Percentiles rank a stretch among this genome's conserved stretches.
Conservation (phyloP, 1,284 basidiomycete genomes). For the Melampsora americana region DNA sequence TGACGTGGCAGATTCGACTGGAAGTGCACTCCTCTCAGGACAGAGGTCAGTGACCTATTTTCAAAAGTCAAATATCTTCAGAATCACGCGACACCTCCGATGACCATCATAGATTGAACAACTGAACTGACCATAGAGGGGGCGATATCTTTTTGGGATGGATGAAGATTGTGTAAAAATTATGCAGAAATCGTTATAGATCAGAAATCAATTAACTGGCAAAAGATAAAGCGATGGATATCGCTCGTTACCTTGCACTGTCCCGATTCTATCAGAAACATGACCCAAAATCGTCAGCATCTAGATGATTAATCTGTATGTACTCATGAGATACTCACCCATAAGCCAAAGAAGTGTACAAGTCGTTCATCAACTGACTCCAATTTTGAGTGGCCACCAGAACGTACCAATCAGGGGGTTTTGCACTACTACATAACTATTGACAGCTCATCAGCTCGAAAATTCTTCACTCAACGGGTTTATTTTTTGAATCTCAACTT, state of each 20-base stretch:
- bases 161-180: neutral
- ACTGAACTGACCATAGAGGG: slow-evolving; percentile 1
- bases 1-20: slow-evolving; percentile 32
- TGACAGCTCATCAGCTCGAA: neutral
- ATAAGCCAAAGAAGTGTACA: slow-evolving; percentile 42
- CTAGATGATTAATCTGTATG: neutral
- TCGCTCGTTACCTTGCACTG: slow-evolving; percentile 26
- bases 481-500: slow-evolving; percentile 14
- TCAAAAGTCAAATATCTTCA: neutral
- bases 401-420: slow-evolving; percentile 44
- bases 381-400: slow-evolving; percentile 45
- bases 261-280: slow-evolving; percentile 18
- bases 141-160: neutral
- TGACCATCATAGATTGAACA: neutral
- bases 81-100: neutral
- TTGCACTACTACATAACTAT: slow-evolving; percentile 42
- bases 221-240: neutral
- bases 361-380: slow-evolving; percentile 42
- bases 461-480: neutral
- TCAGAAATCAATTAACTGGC: neutral
- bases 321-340: slow-evolving; percentile 15
- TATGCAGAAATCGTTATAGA: neutral
- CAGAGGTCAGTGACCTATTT: slow-evolving; percentile 32
- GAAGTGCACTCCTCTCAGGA: slow-evolving; percentile 12
- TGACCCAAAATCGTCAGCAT: too few species aligned